Evolutionary conservation across 2,329 filamentous ascomycete species (phyloP).

Genomic region (Arthrobotrys sinensis): DNA sequence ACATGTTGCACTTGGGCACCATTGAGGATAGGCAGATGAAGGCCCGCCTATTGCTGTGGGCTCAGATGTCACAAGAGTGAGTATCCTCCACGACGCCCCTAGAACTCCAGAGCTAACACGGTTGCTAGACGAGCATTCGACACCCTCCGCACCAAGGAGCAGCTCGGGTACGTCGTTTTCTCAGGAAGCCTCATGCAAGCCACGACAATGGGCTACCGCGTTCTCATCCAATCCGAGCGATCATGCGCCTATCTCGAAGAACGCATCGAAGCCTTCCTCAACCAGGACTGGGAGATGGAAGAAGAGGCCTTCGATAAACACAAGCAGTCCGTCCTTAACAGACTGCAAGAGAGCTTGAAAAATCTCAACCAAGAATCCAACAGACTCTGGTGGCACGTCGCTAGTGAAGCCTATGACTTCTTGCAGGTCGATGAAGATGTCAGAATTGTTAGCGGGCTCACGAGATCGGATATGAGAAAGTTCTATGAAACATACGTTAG

Average conservation of each 20-base stretch:
- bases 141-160: slow-evolving; percentile 94
- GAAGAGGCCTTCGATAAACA: slow-evolving; percentile 89
- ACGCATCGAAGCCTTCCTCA: slow-evolving; percentile 89
- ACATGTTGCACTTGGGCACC: slow-evolving; percentile 79
- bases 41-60: slow-evolving; percentile 84
- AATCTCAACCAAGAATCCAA: slow-evolving; percentile 88
- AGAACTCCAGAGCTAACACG: slow-evolving; percentile 7
- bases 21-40: slow-evolving; percentile 79
- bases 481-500: slow-evolving; percentile 85
- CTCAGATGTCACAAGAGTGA: slow-evolving; percentile 87
- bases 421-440: slow-evolving; percentile 84
- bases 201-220: slow-evolving; percentile 87
- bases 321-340: slow-evolving; percentile 89
- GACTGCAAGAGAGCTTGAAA: slow-evolving; percentile 90
- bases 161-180: slow-evolving; percentile 96
- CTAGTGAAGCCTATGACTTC: slow-evolving; percentile 90
- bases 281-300: slow-evolving; percentile 79
- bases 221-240: slow-evolving; percentile 94
- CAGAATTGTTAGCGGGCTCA: slow-evolving; percentile 79
- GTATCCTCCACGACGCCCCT: not conserved
- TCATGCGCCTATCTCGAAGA: slow-evolving; percentile 86
- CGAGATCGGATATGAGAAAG: slow-evolving; percentile 82
- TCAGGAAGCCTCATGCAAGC: slow-evolving; percentile 80
- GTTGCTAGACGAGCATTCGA: slow-evolving; percentile 80
- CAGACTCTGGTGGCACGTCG: slow-evolving; percentile 87